Base-by-base conservation (phyloP, 495 filamentous ascomycete genomes). In the Hypoxylon fuscum region DNA sequence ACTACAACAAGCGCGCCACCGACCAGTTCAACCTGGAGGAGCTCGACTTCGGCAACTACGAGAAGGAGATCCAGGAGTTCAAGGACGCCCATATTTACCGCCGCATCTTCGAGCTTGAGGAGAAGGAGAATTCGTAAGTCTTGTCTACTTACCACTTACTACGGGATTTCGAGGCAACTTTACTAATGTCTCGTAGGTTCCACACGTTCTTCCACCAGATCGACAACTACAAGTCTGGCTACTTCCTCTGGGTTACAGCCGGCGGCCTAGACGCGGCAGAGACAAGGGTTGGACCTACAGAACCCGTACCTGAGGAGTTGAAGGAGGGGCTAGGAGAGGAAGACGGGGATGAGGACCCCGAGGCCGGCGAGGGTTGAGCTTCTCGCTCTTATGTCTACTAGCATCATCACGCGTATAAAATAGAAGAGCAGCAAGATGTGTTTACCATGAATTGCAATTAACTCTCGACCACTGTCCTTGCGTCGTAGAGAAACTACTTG, bases 31-130 rank as follows among this genome's bases (percentile, higher is more conserved):
- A 81, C 0, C 81, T 78, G 29, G 81, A 88, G 34, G 77, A 80
- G 9, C 87, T 99, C 55, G 85, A 91, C 68, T 98, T 97, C 70
- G 77, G 79, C 25, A 88, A 87, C 55, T 90, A 88, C 64, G 81
- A 92, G 45, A 82, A 84, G 59, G 84, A 91, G 74, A 92, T 99
- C 62, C 77, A 85, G 48, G 88, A 87, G 58, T 99, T 99, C 73
- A 97, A 97, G 79, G 89, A 96, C 71, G 76, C 87, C 58, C 88
- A 96, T 74, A 98, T 99, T 45, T 99, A 99, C 69, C 83, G 88
- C 64, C 81, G 90, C 10, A 96, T 98, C 57, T 98, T 93, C 76
- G 83, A 89, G 29, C 87, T 95, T 63, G 95, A 98, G 74, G 88
- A 93, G 72, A 82, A 89, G 68, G 83, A 87, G 54, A 85, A 90